Evolutionary conservation across 2,329 filamentous ascomycete species (phyloP), one percentile per base, ranked within the genome.

Genomic region (Sporothrix luriei): DNA sequence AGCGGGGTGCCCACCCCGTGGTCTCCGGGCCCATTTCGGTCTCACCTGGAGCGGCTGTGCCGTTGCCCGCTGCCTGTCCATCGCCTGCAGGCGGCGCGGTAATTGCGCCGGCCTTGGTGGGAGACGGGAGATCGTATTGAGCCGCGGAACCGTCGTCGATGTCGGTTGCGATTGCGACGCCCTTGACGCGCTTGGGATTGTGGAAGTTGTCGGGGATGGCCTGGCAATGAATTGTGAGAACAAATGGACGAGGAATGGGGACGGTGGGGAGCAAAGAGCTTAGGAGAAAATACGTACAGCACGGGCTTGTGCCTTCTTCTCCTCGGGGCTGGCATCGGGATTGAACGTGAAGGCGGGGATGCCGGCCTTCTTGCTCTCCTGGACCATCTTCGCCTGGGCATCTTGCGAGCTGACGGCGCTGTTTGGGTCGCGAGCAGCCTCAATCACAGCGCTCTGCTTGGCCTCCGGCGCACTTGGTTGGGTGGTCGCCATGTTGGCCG

Each of bases 1-100:
- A 93, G 73, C 88, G 88, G 52, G 95, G 95, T 16, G 91, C 89
- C 95, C 95, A 98, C 66, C 95, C 95, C 6, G 93, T 92, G 72
- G 81, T 82, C 1, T 72, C 71, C 55, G 80, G 84, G 75, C 80
- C 85, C 78, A 83, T 84, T 72, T 82, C 86, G 76, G 85, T 83
- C 68, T 87, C 84, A 72, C 86, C 86, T 71, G 85, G 83, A 51
- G 84, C 82, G 67, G 84, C 80, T 29, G 80, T 79, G 69, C 82
- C 88, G 74, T 85, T 85, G 52, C 78, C 75, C 71, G 84, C 78
- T 3, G 80, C 76, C 40, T 85, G 80, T 69, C 84, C 82, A 72
- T 86, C 77, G 70, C 82, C 65, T 5, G 68, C 40, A 6, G 26
- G 33, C 13, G n/a, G 26, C 13, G 67, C 59, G 3, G 55, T 43